Conservation (phyloP, 2,329 filamentous ascomycete genomes). For the Trichoderma cornu-damae region DNA sequence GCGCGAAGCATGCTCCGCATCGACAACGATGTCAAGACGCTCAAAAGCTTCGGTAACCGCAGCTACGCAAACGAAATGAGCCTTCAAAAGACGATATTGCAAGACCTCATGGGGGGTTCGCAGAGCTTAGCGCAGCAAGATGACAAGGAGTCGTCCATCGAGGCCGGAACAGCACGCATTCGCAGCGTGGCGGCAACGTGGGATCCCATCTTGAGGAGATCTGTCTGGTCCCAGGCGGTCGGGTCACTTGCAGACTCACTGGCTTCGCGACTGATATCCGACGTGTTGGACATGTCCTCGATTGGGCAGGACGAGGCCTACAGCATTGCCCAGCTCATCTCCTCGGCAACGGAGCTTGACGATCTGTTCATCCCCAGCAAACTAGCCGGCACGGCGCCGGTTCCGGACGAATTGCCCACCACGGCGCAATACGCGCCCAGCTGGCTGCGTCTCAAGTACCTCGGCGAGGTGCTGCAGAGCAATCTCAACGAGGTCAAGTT, state of each 20-base stretch:
- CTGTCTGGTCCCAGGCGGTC: slow-evolving; percentile 58
- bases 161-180: slow-evolving; percentile 49
- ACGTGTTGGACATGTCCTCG: slow-evolving; percentile 57
- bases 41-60: slow-evolving; percentile 56
- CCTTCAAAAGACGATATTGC: slow-evolving; percentile 56
- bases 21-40: slow-evolving; percentile 54
- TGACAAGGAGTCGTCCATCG: slow-evolving; percentile 48
- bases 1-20: slow-evolving; percentile 53
- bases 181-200: slow-evolving; percentile 51
- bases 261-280: slow-evolving; percentile 53
- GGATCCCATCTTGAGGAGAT: slow-evolving; percentile 54
- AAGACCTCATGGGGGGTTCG: slow-evolving; percentile 55
- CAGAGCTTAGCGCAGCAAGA: slow-evolving; percentile 57
- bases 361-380: slow-evolving; percentile 52
- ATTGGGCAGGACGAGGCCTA: slow-evolving; percentile 62
- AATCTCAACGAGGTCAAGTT: slow-evolving; percentile 59
- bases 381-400: slow-evolving; percentile 25
- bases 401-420: slow-evolving; percentile 42
- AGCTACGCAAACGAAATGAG: slow-evolving; percentile 58
- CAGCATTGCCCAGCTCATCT: slow-evolving; percentile 54
- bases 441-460: slow-evolving; percentile 60
- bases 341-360: slow-evolving; percentile 53
- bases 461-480: slow-evolving; percentile 61
- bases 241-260: slow-evolving; percentile 56
- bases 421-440: slow-evolving; percentile 57